A percentile compares a stretch with the other conserved stretches of the same genome.
These are phyloP conservation scores for Moniliophthora roreri DNA, from an alignment of 1,284 basidiomycete genomes.

Conservation along the genomic window DNA sequence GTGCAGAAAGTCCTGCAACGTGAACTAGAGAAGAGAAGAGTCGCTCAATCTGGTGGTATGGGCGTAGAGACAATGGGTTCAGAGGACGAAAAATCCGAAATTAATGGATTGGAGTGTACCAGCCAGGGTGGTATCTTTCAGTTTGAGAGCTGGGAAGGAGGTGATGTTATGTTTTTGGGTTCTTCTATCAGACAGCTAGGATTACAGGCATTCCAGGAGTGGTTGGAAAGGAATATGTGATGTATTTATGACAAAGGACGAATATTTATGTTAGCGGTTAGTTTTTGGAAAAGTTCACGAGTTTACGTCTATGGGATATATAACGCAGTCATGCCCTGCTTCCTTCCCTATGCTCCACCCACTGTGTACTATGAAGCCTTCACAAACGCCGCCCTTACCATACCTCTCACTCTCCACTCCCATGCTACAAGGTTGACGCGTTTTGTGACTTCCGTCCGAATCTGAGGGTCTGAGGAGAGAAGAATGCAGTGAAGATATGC, in stretches of 20 bases:
- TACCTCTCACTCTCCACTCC: slow-evolving; percentile 66
- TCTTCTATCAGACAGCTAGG: slow-evolving; percentile 53
- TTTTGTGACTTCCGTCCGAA: slow-evolving; percentile 64
- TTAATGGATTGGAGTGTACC: slow-evolving; percentile 65
- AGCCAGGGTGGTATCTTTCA: slow-evolving; percentile 52
- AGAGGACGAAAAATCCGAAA: slow-evolving; percentile 60
- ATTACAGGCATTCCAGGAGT: slow-evolving; percentile 44
- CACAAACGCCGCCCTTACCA: slow-evolving; percentile 56
- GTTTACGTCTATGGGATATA: too few species aligned
- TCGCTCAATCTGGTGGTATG: slow-evolving; percentile 60
- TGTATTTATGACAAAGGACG: slow-evolving; percentile 9
- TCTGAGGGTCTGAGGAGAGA: slow-evolving; percentile 41
- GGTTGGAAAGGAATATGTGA: slow-evolving; percentile 49
- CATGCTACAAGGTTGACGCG: slow-evolving; percentile 74
- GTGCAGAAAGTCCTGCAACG: slow-evolving; percentile 76
- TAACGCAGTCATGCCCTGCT: too few species aligned
- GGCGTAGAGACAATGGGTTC: slow-evolving; percentile 70
- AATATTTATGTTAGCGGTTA: too few species aligned
- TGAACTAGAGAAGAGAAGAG: slow-evolving; percentile 73
- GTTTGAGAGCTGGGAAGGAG: slow-evolving; percentile 79
- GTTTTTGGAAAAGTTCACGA: too few species aligned
- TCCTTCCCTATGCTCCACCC: too few species aligned
- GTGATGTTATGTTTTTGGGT: slow-evolving; percentile 64
- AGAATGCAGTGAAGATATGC: slow-evolving; percentile 74
- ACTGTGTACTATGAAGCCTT: neutral